A percentile compares a stretch with the other conserved stretches of the same genome.
phyloP scores from a whole-genome alignment of 2,329 filamentous ascomycete genomes.

The Monosporascus sp. region DNA sequence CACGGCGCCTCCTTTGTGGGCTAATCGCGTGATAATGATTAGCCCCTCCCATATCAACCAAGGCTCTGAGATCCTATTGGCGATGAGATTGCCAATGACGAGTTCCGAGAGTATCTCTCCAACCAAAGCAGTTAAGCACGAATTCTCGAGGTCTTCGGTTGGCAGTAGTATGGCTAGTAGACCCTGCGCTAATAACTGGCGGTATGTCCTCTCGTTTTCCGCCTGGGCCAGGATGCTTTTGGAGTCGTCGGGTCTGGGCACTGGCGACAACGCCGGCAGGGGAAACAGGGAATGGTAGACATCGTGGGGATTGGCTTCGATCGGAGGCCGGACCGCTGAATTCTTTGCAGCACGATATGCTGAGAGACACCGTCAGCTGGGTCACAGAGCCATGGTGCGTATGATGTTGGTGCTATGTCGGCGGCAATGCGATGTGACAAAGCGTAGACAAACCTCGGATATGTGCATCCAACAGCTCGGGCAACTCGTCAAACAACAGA shows the following conservation, averaged over 20 bases:
- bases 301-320: slow-evolving; percentile 57
- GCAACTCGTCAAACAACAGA: slow-evolving; percentile 81
- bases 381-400: not conserved
- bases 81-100: slow-evolving; percentile 76
- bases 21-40: slow-evolving; percentile 58
- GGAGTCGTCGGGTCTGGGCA: slow-evolving; percentile 54
- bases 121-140: slow-evolving; percentile 76
- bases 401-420: not conserved
- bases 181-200: slow-evolving; percentile 80
- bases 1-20: slow-evolving; percentile 21
- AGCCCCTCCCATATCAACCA: slow-evolving; percentile 86
- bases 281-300: slow-evolving; percentile 83
- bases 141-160: slow-evolving; percentile 86
- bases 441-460: slow-evolving; percentile 58
- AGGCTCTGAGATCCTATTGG: slow-evolving; percentile 75
- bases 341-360: slow-evolving; percentile 68
- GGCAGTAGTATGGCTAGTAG: slow-evolving; percentile 79
- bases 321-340: slow-evolving; percentile 50
- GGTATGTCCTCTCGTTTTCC: slow-evolving; percentile 76
- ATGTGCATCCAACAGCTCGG: slow-evolving; percentile 74
- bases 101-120: slow-evolving; percentile 86
- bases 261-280: slow-evolving; percentile 72
- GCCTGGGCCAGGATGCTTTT: slow-evolving; percentile 54
- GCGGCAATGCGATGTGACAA: slow-evolving; percentile 3
- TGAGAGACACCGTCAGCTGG: slow-evolving; percentile 30